Evolutionary conservation across 2,329 filamentous ascomycete genomes (phyloP), one percentile per base, ranked within the genome.

Genomic region (Talaromyces sp.): DNA sequence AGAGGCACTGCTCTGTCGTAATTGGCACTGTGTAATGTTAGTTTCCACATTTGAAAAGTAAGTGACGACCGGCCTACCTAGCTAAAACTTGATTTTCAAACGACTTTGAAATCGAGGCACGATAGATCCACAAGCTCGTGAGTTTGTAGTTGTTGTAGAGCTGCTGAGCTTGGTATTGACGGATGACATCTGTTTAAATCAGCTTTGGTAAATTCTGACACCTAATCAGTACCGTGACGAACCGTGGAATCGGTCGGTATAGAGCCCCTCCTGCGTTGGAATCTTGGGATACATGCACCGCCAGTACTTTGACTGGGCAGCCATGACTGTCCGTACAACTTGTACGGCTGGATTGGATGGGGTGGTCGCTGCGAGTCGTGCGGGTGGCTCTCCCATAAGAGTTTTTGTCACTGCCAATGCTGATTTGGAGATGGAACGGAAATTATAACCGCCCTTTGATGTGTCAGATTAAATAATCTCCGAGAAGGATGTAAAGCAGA

Each of bases 321-420:
- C 78, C 64, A 84, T 81, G 6, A 89, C 87, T 28, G 81, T 76
- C 61, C 84, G 77, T 2, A 88, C 80, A 1, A 83, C 83, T 35
- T 81, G 77, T 1, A 87, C 78, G n/a, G 82, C 85, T 44, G 76
- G 73, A 8, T 77, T 74, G 0, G 83, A 83, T 1, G 84, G 78
- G 6, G 76, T 70, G 1, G 79, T 77, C 7, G 78, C 74, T 56
- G 75, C 74, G 14, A 87, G 73, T 58, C 84, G 80, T 63, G 87
- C 86, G 2, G 95, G 95, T 11, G 93, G 91, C 71, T 99, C 93
- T 23, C 95, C 92, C 92, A 99, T 98, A 50, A 99, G 82, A 0
- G 93, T 97, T 64, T 88, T 87, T 1, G 92, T 95, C 1, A 99
- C 95, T 2, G 93, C 92, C 4, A 97, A 83, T 1, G 95, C 93